Base-by-base conservation (phyloP, 2,329 filamentous ascomycete species). In the Colletotrichum costaricense region DNA sequence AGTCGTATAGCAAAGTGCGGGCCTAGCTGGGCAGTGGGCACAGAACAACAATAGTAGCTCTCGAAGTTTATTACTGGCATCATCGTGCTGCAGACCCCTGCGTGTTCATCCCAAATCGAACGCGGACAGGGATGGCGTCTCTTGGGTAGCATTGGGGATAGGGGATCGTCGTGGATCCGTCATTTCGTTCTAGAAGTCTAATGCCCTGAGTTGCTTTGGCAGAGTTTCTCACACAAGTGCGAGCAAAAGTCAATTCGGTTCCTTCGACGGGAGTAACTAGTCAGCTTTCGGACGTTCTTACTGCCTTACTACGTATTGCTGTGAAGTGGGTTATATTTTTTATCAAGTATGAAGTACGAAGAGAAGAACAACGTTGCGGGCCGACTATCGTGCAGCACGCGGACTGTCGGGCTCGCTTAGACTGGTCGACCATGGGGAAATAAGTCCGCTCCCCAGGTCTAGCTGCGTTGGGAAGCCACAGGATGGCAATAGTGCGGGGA, bases 11-110 rank as follows among this genome's bases (percentile, higher is more conserved):
- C 33, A 35, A 65, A 42, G 52, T 26, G 12, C 24, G 52, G 62
- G n/a, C 7, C 24, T 6, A 30, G 24, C 52, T 30, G 6, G 24
- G 33, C 33, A 56, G 33, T 30, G 4, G 24, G 33, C 33, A 56
- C 54, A 59, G 54, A 16, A 28, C 55, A 35, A 35, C 33, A 24
- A 42, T 24, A 64, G 26, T 24, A 35, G n/a, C n/a, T 30, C 30
- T 12, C 33, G 60, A 60, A 62, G 46, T 28, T 66, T 70, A 28
- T 42, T 62, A 60, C 67, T n/a, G 33, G 60, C 67, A 70, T 73
- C 55, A 73, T 65, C 46, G 55, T 19, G n/a, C 22, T 46, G 46
- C 19, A 33, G n/a, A 66, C 35, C 55, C 67, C 56, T 57, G 71
- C 26, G 24, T 24, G 71, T 66, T 73, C 71, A 49, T 73, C 60